phyloP scores from a whole-genome alignment of 345 rosid species.

The Gossypium ekmanianum region DNA sequence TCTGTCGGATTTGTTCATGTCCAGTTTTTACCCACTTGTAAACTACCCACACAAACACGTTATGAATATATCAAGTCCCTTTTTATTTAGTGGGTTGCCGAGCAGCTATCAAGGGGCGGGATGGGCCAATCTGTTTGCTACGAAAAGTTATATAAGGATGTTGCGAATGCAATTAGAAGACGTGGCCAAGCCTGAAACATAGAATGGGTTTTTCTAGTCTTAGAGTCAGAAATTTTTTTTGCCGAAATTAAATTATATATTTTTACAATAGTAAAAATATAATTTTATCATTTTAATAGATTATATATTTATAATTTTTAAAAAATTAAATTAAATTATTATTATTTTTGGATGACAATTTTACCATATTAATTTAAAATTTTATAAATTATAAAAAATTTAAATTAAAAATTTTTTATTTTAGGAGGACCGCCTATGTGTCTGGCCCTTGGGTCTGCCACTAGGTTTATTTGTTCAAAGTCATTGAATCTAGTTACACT shows the following conservation, averaged over 20 bases:
- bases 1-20: slow-evolving; percentile 15
- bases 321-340: no score
- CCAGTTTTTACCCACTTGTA: neutral
- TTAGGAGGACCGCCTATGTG: fast-evolving
- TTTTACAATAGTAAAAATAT: no score
- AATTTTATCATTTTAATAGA: no score
- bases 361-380: no score
- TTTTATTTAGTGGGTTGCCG: neutral
- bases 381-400: no score
- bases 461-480: neutral
- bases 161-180: neutral
- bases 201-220: no score
- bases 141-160: neutral
- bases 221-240: no score
- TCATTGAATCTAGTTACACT: neutral
- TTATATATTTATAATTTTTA: no score
- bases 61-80: neutral
- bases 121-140: slow-evolving; percentile 11
- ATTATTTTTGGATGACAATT: no score
- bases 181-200: slow-evolving; percentile 8
- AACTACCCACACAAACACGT: neutral
- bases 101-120: neutral
- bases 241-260: no score
- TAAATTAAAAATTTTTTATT: no score
- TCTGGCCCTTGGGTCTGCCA: no score